Evolutionary conservation across 192 early-diverging fungal species (phyloP).

Genomic region (Coemansia sp.): DNA sequence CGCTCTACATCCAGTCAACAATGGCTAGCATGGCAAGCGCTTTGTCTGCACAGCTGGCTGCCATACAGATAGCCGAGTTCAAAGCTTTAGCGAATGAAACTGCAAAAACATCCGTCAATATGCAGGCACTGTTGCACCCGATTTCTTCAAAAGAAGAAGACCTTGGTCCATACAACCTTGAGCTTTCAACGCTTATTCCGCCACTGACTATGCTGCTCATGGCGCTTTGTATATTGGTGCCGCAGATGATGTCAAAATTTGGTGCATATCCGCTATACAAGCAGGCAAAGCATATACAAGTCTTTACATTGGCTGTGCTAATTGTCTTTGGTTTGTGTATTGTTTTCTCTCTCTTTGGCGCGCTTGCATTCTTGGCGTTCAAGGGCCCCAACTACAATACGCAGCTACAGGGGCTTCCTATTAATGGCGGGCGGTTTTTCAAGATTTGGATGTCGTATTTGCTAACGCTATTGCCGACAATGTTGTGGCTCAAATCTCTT

Average conservation of each 20-base stretch:
- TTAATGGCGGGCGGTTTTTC: neutral
- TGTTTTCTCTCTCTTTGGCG: neutral
- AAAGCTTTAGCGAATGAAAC: neutral
- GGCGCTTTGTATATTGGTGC: neutral
- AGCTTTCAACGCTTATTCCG: neutral
- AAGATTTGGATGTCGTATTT: neutral
- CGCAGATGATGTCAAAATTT: neutral
- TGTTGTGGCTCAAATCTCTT: neutral
- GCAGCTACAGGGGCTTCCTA: neutral
- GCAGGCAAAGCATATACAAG: neutral
- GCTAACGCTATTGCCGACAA: neutral
- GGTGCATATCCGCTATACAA: neutral
- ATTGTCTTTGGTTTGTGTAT: neutral
- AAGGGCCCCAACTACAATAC: neutral
- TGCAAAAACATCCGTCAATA: neutral
- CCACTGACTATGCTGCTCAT: constrained; percentile 1
- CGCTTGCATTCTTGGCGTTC: neutral
- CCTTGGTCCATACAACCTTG: neutral
- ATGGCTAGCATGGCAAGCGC: neutral
- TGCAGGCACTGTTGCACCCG: neutral
- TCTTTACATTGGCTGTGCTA: neutral
- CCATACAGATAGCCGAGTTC: constrained; percentile 1
- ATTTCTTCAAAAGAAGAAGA: neutral
- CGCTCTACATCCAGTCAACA: constrained; percentile 3
- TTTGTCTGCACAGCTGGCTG: neutral